Evolutionary conservation across 148 eudicot genomes (phyloP).

Genomic region (Arbutus unedo): DNA sequence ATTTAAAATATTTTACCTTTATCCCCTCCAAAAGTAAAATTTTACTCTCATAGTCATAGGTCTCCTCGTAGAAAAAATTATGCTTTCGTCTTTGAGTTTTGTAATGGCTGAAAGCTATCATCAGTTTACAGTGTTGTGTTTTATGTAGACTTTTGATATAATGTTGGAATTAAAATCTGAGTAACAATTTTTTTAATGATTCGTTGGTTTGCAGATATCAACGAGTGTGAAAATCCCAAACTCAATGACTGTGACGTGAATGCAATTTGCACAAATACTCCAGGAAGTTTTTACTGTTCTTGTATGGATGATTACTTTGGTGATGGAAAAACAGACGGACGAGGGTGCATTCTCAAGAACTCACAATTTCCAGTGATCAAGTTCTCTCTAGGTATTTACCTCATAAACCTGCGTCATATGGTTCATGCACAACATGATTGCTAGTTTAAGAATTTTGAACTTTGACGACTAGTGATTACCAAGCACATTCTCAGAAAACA

Average conservation of each 20-base stretch:
- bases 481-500: too few relatives aligned
- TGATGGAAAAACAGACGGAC: conserved; percentile 19
- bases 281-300: conserved; percentile 19
- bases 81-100: too few relatives aligned
- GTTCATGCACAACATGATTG: not conserved
- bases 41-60: too few relatives aligned
- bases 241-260: conserved; percentile 11
- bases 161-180: not conserved
- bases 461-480: too few relatives aligned
- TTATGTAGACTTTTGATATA: not conserved
- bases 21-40: too few relatives aligned
- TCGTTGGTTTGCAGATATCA: conserved; percentile 13
- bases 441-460: not conserved
- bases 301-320: conserved; percentile 19
- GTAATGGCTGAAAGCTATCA: too few relatives aligned
- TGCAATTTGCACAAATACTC: conserved; percentile 14
- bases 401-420: not conserved
- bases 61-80: too few relatives aligned
- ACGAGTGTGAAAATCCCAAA: conserved; percentile 20
- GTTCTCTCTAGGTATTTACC: conserved; percentile 20
- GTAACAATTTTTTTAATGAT: not conserved
- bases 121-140: not conserved
- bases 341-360: conserved; percentile 16
- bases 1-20: too few relatives aligned
- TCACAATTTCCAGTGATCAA: conserved; percentile 17